A percentile compares a stretch with the other conserved stretches of the same genome.
phyloP scores from a whole-genome alignment of 306 rosid genomes.

The Purshia tridentata region DNA sequence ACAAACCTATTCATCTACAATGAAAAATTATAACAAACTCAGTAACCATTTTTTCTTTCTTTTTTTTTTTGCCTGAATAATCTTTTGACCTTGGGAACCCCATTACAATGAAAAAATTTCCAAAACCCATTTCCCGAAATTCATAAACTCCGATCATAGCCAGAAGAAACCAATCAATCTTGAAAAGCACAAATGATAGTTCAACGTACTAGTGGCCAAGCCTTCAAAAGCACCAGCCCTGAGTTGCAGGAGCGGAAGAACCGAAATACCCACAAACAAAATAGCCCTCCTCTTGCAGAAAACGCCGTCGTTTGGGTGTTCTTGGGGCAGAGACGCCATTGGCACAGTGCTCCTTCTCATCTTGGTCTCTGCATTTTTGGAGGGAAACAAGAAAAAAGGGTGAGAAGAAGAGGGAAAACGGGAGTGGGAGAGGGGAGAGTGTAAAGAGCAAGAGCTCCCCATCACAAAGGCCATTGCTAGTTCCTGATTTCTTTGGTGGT shows the following conservation, averaged over 20 bases:
- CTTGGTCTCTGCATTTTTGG: conserved; percentile 38
- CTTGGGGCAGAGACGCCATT: conserved; percentile 34
- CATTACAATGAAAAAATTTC: not conserved
- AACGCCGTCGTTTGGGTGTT: conserved; percentile 25
- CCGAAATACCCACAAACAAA: conserved; percentile 57
- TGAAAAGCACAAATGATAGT: not conserved
- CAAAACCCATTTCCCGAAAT: conserved; percentile 16
- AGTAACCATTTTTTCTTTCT: not conserved
- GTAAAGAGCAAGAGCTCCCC: conserved; percentile 46
- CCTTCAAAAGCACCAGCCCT: conserved; percentile 59
- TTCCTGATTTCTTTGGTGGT: conserved; percentile 9
- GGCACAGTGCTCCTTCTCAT: conserved; percentile 31
- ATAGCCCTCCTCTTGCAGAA: conserved; percentile 50
- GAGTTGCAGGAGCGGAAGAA: conserved; percentile 64
- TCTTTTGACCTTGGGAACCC: not conserved
- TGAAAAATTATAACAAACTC: not conserved
- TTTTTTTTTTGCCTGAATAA: not conserved
- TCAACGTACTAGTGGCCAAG: conserved; percentile 38
- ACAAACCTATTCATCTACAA: not conserved
- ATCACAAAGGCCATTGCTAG: conserved; percentile 42
- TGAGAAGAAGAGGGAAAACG: conserved; percentile 34
- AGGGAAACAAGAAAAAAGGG: conserved; percentile 19
- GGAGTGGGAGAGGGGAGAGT: conserved; percentile 41
- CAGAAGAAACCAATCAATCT: not conserved
- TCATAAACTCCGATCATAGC: not conserved